Percentiles rank a stretch among this genome's conserved stretches.
Conservation (phyloP, 768 basidiomycete genomes). For the Xanthoconium purpureum region DNA sequence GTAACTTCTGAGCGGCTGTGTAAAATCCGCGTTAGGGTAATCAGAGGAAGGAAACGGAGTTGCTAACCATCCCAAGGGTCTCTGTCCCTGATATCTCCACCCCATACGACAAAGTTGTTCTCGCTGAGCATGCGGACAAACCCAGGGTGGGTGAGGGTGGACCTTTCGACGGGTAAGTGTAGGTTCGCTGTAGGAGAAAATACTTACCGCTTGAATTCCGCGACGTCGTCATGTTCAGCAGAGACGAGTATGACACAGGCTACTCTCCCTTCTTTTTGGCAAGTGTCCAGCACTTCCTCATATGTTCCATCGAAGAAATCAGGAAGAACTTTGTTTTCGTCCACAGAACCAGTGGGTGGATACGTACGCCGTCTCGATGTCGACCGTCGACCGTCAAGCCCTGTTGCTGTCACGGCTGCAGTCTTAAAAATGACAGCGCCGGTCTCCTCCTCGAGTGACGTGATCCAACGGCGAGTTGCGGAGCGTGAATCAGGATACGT, state of each 20-base stretch:
- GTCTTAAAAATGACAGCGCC: constrained; percentile 62
- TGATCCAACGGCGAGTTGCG: constrained; percentile 73
- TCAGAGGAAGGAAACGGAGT: not conserved
- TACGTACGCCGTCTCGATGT: constrained; percentile 34
- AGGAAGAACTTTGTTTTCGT: constrained; percentile 56
- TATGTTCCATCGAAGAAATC: constrained; percentile 82
- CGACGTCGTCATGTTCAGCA: constrained; percentile 86
- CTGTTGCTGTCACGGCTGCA: constrained; percentile 34
- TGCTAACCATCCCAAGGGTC: constrained; percentile 74
- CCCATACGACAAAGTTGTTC: constrained; percentile 85
- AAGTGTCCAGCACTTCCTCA: constrained; percentile 68
- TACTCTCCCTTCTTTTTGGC: constrained; percentile 69
- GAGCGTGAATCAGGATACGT: constrained; percentile 41
- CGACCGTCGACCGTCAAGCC: constrained; percentile 44
- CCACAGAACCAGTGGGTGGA: constrained; percentile 26
- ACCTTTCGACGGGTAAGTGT: constrained; percentile 36
- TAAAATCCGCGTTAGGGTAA: not conserved
- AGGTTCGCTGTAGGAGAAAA: not conserved
- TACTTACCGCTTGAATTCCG: constrained; percentile 77
- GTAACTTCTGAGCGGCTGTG: constrained; percentile 64
- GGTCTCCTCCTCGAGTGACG: constrained; percentile 80
- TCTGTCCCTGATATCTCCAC: constrained; percentile 79
- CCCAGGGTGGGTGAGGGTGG: constrained; percentile 69
- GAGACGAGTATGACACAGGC: constrained; percentile 82
- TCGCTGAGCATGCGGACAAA: constrained; percentile 68